Evolutionary conservation across 352 stramenopile species (phyloP), one percentile per base, ranked within the genome.

Genomic region (Pythium periplocum): DNA sequence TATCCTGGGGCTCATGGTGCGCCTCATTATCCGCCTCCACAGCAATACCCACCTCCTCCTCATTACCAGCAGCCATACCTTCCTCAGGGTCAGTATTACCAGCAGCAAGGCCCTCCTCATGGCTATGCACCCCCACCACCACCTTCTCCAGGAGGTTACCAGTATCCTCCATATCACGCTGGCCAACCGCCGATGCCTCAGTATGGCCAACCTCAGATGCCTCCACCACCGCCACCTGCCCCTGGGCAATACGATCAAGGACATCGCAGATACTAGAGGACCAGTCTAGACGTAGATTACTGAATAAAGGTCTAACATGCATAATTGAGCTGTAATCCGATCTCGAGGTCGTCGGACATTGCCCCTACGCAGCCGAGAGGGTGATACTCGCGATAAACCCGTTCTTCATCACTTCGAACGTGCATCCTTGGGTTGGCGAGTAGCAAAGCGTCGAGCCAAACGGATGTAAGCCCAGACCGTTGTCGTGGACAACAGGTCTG

Each of bases 331-430:
- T 26, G 17, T 26, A 26, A 26, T 26, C 17, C 17, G 17, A 26
- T 26, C 17, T 26, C 17, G 17, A 26, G 17, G 17, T 26, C 17
- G 17, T 26, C 17, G 17, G 17, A 26, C 17, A 26, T 26, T 26
- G 35, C 7, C 55, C 10, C 32, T 62, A 70, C 38, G 34, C 52
- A 9, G 54, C 45, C n/a, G 59, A 75, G 4, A 92, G 62, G 1
- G 79, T 90, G 31, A 93, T 73, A 55, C 78, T 93, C 8, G 79
- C 83, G 39, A 93, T 73, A 48, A 70, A 78, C 26, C 74, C 83
- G 39, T 85, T 93, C 64, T 87, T 88, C 66, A 93, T 79, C 44
- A 93, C 78, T 60, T 94, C 83, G 30, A 94, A 89, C 35, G 85
- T 79, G 57, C 83, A 94, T 1, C 82, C 83, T 57, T 75, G 66